Percentiles rank a stretch among this genome's conserved stretches.
Evolutionary conservation across 257 asterid species (phyloP).

Genomic region (Plectranthus barbatus): DNA sequence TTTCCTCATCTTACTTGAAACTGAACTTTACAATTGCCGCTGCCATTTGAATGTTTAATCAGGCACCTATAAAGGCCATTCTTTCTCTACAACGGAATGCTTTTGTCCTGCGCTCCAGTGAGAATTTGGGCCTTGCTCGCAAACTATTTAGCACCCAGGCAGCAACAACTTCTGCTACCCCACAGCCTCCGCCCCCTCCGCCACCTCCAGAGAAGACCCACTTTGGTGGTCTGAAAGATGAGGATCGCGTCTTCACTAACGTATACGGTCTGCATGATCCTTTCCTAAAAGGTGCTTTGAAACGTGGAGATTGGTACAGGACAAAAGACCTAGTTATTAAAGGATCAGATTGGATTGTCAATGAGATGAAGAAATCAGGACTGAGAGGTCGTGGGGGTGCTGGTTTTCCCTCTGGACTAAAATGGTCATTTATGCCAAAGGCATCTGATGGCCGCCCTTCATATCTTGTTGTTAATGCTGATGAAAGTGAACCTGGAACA

Average conservation of each 20-base stretch:
- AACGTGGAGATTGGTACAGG: conserved; percentile 97
- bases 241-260: conserved; percentile 95
- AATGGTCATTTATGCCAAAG: conserved; percentile 99
- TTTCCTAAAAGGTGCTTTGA: conserved; percentile 92
- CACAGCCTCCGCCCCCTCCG: conserved; percentile 85
- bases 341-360: conserved; percentile 95
- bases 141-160: conserved; percentile 79
- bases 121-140: conserved; percentile 37
- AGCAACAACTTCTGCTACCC: conserved; percentile 59
- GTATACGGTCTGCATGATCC: conserved; percentile 89
- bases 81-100: conserved; percentile 51
- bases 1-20: background rate
- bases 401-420: conserved; percentile 96
- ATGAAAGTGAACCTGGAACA: conserved; percentile 99
- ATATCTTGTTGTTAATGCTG: conserved; percentile 96
- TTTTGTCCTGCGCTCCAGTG: conserved; percentile 34
- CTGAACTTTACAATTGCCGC: background rate
- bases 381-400: conserved; percentile 99
- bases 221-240: conserved; percentile 94
- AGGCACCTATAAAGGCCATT: conserved; percentile 75
- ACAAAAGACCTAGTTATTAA: conserved; percentile 88
- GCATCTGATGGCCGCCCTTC: conserved; percentile 95
- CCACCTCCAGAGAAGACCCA: conserved; percentile 98
- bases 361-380: conserved; percentile 94
- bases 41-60: conserved; percentile 18